Evolutionary conservation across 2,329 filamentous ascomycete genomes (phyloP).

Genomic region (Neonectria sp.): DNA sequence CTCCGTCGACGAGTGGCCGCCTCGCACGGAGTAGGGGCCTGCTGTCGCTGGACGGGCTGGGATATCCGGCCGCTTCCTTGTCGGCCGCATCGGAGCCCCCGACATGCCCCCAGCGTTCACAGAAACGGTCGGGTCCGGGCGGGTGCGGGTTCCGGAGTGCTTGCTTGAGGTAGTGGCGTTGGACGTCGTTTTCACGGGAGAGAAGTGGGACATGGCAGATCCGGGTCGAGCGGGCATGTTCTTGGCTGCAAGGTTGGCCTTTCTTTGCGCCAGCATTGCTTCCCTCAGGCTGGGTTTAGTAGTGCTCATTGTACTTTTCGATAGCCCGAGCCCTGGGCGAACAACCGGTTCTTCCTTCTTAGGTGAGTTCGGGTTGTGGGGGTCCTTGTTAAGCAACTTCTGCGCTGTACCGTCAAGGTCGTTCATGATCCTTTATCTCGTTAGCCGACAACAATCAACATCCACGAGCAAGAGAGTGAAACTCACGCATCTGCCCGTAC

Average conservation of each 20-base stretch:
- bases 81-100: conserved; percentile 74
- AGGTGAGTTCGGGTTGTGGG: conserved; percentile 82
- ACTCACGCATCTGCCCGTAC: conserved; percentile 80
- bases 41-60: conserved; percentile 74
- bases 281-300: conserved; percentile 82
- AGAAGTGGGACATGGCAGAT: conserved; percentile 75
- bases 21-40: conserved; percentile 75
- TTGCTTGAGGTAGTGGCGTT: conserved; percentile 48
- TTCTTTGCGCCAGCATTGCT: conserved; percentile 87
- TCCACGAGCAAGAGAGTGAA: not conserved
- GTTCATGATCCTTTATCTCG: conserved; percentile 76
- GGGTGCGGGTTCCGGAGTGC: conserved; percentile 56
- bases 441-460: conserved; percentile 40
- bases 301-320: conserved; percentile 72
- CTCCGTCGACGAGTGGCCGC: conserved; percentile 56
- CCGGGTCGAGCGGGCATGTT: conserved; percentile 71
- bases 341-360: conserved; percentile 64
- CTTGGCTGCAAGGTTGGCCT: conserved; percentile 64
- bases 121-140: conserved; percentile 60
- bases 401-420: conserved; percentile 84
- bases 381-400: conserved; percentile 85
- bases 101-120: conserved; percentile 72
- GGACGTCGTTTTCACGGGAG: conserved; percentile 62
- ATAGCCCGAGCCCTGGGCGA: conserved; percentile 73
- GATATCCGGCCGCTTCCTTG: conserved; percentile 71